Base-by-base conservation (phyloP, 495 filamentous ascomycete genomes). In the Elaphomyces granulatus region DNA sequence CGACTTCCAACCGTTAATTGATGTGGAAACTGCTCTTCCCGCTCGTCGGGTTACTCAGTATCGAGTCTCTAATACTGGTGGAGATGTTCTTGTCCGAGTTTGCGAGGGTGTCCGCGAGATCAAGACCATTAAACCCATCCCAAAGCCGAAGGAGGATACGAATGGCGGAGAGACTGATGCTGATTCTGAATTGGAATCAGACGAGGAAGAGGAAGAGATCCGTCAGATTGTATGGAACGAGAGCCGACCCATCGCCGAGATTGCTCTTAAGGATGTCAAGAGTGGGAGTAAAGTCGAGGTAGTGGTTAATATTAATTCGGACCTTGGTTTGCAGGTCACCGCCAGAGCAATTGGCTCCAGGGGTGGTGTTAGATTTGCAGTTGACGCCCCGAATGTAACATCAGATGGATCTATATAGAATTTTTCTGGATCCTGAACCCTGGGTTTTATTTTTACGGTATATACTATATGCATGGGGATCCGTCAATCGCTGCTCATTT, bases 141-240 rank as follows among this genome's bases (percentile, higher is more conserved):
- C 76, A 36, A 82, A 83, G 66, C 43, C 77, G 31, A 81, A 82
- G 66, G 62, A 72, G 49, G 75, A 81, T 47, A 74, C 73, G 58
- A 53, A 63, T 38, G 61, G 59, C 35, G 68, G 68, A 30, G 62
- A 56, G 16, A 67, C 74, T 9, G 75, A 74, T 8, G 69, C 76
- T 2, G 76, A 83, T 14, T 73, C 70, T 17, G 72, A 78, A 42
- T 70, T 67, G 15, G 67, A 72, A 21, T 68, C 73, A 1, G 70
- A 70, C n/a, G 87, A 94, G 36, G 83, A 87, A 44, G 80, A 83
- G 37, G 84, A 86, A 53, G 90, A 95, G 60, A 71, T 75, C 48
- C 71, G 84, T 43, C 83, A 90, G 61, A 82, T 87, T 67, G 71
- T 88, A n/a, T 94, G 86, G 82, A 92, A 88, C 66, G 74, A 86